phyloP scores from a whole-genome alignment of 768 basidiomycete species.

The Boletus coccyginus region DNA sequence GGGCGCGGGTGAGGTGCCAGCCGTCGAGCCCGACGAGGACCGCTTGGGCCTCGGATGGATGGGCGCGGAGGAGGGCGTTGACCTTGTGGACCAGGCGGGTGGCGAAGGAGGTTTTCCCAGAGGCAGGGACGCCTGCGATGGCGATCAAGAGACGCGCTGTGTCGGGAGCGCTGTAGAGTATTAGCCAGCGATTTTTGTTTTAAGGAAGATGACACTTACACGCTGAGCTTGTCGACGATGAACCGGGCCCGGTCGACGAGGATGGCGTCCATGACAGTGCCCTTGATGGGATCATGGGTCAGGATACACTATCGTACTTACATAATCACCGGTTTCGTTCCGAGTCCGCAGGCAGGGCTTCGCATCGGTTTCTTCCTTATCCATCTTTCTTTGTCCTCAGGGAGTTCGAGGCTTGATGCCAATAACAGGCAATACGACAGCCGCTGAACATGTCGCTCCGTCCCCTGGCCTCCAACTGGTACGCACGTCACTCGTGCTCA shows the following conservation, averaged over 20 bases:
- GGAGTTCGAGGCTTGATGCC: too few species aligned
- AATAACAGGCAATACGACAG: too few species aligned
- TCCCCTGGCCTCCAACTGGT: too few species aligned
- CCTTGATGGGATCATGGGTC: too few species aligned
- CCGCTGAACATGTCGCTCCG: too few species aligned
- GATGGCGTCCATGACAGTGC: slow-evolving; percentile 30
- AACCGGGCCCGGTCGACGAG: slow-evolving; percentile 39
- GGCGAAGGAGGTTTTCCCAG: slow-evolving; percentile 82
- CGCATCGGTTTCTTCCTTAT: too few species aligned
- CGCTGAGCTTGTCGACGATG: slow-evolving; percentile 36
- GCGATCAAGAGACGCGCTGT: slow-evolving; percentile 61
- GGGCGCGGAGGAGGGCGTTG: slow-evolving; percentile 41
- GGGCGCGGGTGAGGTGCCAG: slow-evolving; percentile 83
- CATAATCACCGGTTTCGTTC: too few species aligned
- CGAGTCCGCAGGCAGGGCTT: too few species aligned
- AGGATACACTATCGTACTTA: too few species aligned
- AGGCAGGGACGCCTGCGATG: slow-evolving; percentile 77
- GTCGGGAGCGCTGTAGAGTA: slow-evolving; percentile 11
- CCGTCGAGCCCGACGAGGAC: slow-evolving; percentile 84
- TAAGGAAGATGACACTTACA: slow-evolving; percentile 28
- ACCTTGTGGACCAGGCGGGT: slow-evolving; percentile 49
- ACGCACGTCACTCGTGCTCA: too few species aligned
- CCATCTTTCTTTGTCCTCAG: too few species aligned
- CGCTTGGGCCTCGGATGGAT: slow-evolving; percentile 31
- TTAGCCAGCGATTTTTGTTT: not conserved